Evolutionary conservation across 148 eudicot genomes (phyloP).

Genomic region (Amaranthus palmeri): DNA sequence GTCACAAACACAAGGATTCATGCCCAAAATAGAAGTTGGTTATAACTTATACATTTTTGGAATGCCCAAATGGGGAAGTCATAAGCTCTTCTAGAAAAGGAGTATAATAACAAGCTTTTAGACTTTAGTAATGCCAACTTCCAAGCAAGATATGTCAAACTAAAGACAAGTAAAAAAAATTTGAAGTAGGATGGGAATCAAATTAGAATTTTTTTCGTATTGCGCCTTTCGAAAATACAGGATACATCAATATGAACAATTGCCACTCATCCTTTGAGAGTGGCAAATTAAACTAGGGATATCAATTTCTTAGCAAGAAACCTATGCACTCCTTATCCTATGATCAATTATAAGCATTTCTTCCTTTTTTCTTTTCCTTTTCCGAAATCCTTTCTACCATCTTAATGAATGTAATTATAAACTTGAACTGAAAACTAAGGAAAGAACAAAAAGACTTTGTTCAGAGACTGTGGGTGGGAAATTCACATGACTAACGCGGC

Average conservation of each 20-base stretch:
- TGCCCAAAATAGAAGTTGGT: too few relatives aligned
- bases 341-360: constrained; percentile 1
- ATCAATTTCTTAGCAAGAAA: constrained; percentile 17
- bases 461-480: constrained; percentile 18
- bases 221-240: constrained; percentile 13
- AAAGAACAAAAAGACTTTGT: constrained; percentile 32
- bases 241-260: constrained; percentile 23
- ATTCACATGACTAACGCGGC: constrained; percentile 35
- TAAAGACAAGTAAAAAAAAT: neutral
- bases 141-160: neutral
- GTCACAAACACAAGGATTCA: too few relatives aligned
- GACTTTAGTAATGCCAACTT: too few relatives aligned
- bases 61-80: too few relatives aligned
- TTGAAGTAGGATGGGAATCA: neutral
- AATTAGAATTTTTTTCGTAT: constrained; percentile 12
- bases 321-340: constrained; percentile 14
- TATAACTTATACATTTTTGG: too few relatives aligned
- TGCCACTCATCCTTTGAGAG: constrained; percentile 29
- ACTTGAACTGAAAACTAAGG: constrained; percentile 7
- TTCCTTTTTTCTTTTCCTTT: constrained; percentile 5
- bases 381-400: neutral
- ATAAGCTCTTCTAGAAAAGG: too few relatives aligned
- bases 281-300: constrained; percentile 11
- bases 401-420: constrained; percentile 14
- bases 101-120: too few relatives aligned